Evolutionary conservation across 257 asterid species (phyloP).

Genomic region (Solanum lycopersicoides): DNA sequence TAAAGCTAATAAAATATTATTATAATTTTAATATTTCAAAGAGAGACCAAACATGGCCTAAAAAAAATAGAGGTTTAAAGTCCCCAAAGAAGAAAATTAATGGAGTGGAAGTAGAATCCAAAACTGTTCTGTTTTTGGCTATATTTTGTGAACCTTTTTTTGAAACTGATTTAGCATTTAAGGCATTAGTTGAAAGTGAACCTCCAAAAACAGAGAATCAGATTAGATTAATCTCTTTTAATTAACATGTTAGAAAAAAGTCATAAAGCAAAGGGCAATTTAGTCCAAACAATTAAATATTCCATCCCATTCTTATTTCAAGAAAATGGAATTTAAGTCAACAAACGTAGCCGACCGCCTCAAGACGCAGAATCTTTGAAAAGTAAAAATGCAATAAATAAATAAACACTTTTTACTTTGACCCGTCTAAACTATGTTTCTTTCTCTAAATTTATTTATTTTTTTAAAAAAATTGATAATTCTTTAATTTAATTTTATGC

Average conservation of each 20-base stretch:
- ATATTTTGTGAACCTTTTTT: background rate
- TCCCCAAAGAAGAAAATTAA: background rate
- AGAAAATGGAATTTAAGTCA: background rate
- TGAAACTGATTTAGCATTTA: background rate
- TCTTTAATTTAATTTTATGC: too few species aligned
- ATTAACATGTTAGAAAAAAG: constrained; percentile 3
- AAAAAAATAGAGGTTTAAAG: background rate
- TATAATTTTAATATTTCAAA: background rate
- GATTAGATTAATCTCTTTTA: background rate
- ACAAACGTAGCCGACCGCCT: background rate
- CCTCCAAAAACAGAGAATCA: background rate
- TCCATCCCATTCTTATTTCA: background rate
- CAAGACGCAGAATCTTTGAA: constrained; percentile 1
- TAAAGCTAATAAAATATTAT: background rate
- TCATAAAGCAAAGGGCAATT: background rate
- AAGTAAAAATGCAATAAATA: background rate
- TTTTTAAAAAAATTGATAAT: background rate
- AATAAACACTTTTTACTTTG: background rate
- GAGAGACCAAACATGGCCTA: background rate
- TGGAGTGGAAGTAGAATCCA: background rate
- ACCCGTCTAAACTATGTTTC: background rate
- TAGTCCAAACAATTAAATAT: background rate
- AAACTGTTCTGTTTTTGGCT: background rate
- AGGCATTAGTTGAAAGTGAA: background rate
- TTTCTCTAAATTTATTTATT: background rate